phyloP scores from a whole-genome alignment of 257 asterid species.

The Fraxinus anomala region DNA sequence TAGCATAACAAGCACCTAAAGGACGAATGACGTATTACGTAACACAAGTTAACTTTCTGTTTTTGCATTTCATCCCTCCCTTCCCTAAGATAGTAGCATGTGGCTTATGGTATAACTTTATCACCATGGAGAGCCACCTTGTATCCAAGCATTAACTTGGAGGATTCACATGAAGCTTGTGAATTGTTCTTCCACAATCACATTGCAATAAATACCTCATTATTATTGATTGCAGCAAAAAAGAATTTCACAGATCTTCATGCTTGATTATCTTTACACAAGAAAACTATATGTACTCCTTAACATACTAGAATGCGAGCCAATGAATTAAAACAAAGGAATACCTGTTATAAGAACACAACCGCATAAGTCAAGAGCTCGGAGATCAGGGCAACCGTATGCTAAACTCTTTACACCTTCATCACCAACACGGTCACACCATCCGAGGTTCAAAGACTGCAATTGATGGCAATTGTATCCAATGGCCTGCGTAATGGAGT shows the following conservation, averaged over 20 bases:
- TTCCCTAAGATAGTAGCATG: background rate
- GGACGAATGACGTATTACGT: background rate
- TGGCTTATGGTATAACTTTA: background rate
- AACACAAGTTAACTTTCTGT: background rate
- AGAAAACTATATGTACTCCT: background rate
- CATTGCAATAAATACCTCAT: background rate
- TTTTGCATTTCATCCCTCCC: background rate
- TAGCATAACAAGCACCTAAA: background rate
- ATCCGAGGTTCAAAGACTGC: conserved; percentile 83
- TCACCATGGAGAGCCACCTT: background rate
- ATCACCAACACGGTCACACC: conserved; percentile 89
- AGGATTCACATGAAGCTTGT: background rate
- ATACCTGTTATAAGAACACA: conserved; percentile 93
- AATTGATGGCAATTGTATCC: conserved; percentile 78
- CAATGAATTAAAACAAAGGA: background rate
- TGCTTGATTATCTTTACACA: background rate
- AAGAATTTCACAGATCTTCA: background rate
- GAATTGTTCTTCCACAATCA: background rate
- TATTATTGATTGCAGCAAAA: no score
- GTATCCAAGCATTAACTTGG: background rate
- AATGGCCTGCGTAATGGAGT: conserved; percentile 60
- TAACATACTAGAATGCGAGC: background rate
- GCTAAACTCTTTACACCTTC: conserved; percentile 95
- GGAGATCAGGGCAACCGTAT: conserved; percentile 88
- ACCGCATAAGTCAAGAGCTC: conserved; percentile 86